Conservation (phyloP, 495 filamentous ascomycete species). For the Neurospora sp. region DNA sequence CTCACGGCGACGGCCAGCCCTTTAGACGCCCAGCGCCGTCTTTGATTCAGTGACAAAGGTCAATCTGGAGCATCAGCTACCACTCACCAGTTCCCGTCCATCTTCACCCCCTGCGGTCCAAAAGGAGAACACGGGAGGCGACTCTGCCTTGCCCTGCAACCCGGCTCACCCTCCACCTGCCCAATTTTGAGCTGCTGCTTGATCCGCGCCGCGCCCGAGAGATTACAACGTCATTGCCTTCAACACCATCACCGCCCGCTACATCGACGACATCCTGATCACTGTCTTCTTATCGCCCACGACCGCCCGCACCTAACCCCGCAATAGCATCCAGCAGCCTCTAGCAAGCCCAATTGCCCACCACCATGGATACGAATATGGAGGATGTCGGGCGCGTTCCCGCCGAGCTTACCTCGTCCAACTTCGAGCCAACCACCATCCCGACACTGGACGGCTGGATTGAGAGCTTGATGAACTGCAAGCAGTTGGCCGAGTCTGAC, state of each 20-base stretch:
- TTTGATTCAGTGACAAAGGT: not conserved
- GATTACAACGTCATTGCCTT: constrained; percentile 6
- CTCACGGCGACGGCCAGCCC: not conserved
- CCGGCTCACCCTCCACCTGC: constrained; percentile 11
- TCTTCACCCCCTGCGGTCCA: not conserved
- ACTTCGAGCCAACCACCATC: constrained; percentile 76
- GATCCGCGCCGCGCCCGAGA: constrained; percentile 10
- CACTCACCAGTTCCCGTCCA: not conserved
- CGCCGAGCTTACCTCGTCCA: constrained; percentile 66
- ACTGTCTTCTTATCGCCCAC: not conserved
- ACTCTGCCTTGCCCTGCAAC: not conserved
- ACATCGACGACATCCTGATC: not conserved
- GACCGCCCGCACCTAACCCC: not conserved
- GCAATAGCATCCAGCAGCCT: not conserved
- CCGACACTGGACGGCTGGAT: constrained; percentile 97
- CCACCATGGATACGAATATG: constrained; percentile 93
- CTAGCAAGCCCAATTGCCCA: constrained; percentile 6
- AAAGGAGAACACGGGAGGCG: not conserved
- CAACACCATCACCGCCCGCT: constrained; percentile 2
- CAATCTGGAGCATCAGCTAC: not conserved
- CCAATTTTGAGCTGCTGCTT: constrained; percentile 16
- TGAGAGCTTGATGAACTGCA: constrained; percentile 95
- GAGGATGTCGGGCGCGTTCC: constrained; percentile 85
- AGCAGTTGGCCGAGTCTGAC: constrained; percentile 89
- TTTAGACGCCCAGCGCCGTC: not conserved